A percentile compares a stretch with the other conserved stretches of the same genome.
phyloP scores from a whole-genome alignment of 805 yeast species.

The Candida ipomoeae region DNA sequence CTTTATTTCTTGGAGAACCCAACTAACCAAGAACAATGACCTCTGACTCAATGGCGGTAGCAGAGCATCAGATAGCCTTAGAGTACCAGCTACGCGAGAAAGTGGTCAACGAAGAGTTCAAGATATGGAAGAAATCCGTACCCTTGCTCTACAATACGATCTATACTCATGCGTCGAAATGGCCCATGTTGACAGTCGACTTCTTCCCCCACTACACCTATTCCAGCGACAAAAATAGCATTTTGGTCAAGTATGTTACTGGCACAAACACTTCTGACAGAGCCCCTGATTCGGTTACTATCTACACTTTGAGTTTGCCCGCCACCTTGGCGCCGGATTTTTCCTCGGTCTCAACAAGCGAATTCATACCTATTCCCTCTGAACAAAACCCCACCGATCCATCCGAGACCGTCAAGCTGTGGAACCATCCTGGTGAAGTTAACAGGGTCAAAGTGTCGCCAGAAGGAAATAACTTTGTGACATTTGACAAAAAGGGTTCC shows the following conservation, averaged over 20 bases:
- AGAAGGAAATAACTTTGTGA: conserved; percentile 44
- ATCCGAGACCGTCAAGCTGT: conserved; percentile 21
- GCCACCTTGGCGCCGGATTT: conserved; percentile 43
- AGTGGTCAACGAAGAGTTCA: conserved; percentile 68
- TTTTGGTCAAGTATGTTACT: conserved; percentile 37
- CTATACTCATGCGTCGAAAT: conserved; percentile 61
- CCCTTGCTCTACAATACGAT: conserved; percentile 73
- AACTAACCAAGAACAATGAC: background rate
- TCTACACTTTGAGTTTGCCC: conserved; percentile 46
- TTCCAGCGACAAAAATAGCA: conserved; percentile 24
- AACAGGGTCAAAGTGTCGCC: conserved; percentile 58
- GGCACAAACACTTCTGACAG: conserved; percentile 47
- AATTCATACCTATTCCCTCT: conserved; percentile 18
- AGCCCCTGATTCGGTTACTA: conserved; percentile 41
- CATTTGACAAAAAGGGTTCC: conserved; percentile 52
- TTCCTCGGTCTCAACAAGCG: conserved; percentile 18
- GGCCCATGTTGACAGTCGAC: conserved; percentile 69
- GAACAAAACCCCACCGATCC: conserved; percentile 1
- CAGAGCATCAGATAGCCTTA: conserved; percentile 33
- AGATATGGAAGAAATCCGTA: conserved; percentile 78
- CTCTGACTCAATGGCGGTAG: conserved; percentile 17
- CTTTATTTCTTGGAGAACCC: background rate
- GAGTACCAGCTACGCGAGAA: conserved; percentile 58
- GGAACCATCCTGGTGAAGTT: conserved; percentile 66
- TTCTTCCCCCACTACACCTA: conserved; percentile 53